Base-by-base conservation (phyloP, 2,329 filamentous ascomycete genomes). In the Neofusicoccum umdonicola region DNA sequence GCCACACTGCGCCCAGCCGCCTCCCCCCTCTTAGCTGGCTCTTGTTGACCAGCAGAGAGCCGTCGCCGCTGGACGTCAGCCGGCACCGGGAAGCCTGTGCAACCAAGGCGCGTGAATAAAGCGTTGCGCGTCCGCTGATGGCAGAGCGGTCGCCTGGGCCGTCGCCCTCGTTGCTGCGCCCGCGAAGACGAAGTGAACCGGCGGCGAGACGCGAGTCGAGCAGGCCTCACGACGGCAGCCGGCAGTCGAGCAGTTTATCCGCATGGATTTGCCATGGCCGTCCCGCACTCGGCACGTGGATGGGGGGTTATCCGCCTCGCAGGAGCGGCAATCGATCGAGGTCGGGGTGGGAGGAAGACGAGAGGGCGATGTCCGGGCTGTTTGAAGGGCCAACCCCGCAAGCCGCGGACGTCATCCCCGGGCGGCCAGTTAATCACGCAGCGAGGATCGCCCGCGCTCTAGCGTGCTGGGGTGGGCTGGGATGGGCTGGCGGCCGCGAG, bases 1-100 rank as follows among this genome's bases (percentile, higher is more conserved):
- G 56, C 56, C 56, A 60, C 56, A 45, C 27, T 60, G 13, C 9
- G 56, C 56, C 56, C 56, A 60, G 56, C 41, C 56, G 27, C 17
- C 42, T 60, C 56, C 37, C 54, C 52, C 15, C 39, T 58, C 54
- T 37, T 58, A 45, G 54, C 42, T 45, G 2, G 12, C 31, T 58
- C 41, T 45, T 27, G 31, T 37, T 31, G 34, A 45, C 42, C 27
- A 44, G 3, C n/a, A 7, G 22, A 44, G 9, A 8, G 15, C 41
- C 15, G 13, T 7, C 27, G 41, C 41, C 41, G 13, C 13, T 17
- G 7, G 15, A 17, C 3, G 22, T 22, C 22, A 22, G 22, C 22
- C 3, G 22, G 22, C 22, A 22, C 22, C 22, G 22, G 22, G 3
- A 3, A 3, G 22, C 15, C 4, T 7, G 41, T 44, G 6, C 6